Conservation (phyloP, 2,329 filamentous ascomycete species). For the Fusarium pseudonygamai region DNA sequence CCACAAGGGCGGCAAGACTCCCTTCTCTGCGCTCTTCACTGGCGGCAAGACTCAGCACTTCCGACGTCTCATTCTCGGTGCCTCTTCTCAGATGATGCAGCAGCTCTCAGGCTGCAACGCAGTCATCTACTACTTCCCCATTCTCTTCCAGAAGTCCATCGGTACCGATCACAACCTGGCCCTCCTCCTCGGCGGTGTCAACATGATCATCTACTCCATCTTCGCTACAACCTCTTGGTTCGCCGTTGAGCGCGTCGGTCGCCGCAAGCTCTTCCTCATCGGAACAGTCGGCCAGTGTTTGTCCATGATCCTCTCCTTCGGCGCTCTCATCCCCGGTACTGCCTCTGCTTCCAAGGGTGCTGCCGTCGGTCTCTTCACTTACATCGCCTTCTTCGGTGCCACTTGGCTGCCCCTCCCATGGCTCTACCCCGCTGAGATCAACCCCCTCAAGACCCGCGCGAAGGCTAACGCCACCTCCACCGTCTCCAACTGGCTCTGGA, state of each 20-base stretch:
- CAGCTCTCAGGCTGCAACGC: constrained; percentile 69
- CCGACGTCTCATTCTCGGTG: constrained; percentile 69
- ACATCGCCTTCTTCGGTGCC: constrained; percentile 74
- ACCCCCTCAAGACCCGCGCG: constrained; percentile 65
- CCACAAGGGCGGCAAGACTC: constrained; percentile 55
- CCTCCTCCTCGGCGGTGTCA: constrained; percentile 60
- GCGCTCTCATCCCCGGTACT: constrained; percentile 70
- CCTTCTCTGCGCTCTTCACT: constrained; percentile 65
- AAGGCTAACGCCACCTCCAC: constrained; percentile 66
- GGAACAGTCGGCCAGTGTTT: constrained; percentile 59
- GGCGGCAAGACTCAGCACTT: constrained; percentile 73
- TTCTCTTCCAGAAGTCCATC: constrained; percentile 57
- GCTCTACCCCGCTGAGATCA: constrained; percentile 70
- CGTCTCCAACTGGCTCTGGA: constrained; percentile 70
- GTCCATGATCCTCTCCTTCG: constrained; percentile 70
- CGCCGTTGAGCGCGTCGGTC: constrained; percentile 57
- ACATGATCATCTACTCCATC: constrained; percentile 65
- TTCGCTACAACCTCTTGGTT: constrained; percentile 66
- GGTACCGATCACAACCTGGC: constrained; percentile 52
- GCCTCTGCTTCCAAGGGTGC: constrained; percentile 68
- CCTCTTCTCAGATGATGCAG: constrained; percentile 69
- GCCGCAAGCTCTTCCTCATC: constrained; percentile 57
- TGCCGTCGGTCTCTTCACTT: constrained; percentile 73
- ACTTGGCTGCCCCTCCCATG: constrained; percentile 70
- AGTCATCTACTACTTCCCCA: constrained; percentile 70